Base-by-base conservation (phyloP, 2,329 filamentous ascomycete genomes). In the Fusarium citri region DNA sequence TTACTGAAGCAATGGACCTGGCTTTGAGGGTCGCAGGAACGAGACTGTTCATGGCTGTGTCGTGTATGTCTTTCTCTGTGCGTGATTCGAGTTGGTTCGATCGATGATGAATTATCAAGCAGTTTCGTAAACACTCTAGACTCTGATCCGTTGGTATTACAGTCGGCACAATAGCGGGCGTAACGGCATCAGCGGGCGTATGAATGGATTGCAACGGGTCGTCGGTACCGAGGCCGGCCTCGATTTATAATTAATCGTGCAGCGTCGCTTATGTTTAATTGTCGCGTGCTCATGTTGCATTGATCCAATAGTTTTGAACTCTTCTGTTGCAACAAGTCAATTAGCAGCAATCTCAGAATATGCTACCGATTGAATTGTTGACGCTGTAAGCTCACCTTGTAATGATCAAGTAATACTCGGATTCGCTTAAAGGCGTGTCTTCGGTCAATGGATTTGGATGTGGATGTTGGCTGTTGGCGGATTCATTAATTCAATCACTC, bases 221-320 rank as follows among this genome's bases (percentile, higher is more conserved):
- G 55, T 68, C 69, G 65, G 60, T 68, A 43, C 59, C 59, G 28
- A 56, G 34, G 31, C 64, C 49, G 34, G 53, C 40, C 30, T 48
- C 42, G 60, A 63, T 56, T 63, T 43, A 48, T 48, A 30, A 56
- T 57, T 57, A 45, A 64, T 49, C 48, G 43, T 66, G 51, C 59
- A 64, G 59, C 23, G 62, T 53, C 49, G 61, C 40, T 50, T 54
- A 63, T 51, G 63, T 28, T 66, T 68, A 59, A 68, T 48, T 69
- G 66, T 69, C 66, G 66, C 66, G 66, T 69, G 66, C 66, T 62
- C 60, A 43, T 56, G 63, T 56, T 66, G 45, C 55, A 65, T 65
- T 30, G 55, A 59, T 46, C 26, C 40, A 42, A 47, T 30, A 26
- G 22, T 30, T 37, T 34, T 34, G 12, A 16, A 23, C 41, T 34